Evolutionary conservation across 345 rosid species (phyloP).

Genomic region (Carallia brachiata): DNA sequence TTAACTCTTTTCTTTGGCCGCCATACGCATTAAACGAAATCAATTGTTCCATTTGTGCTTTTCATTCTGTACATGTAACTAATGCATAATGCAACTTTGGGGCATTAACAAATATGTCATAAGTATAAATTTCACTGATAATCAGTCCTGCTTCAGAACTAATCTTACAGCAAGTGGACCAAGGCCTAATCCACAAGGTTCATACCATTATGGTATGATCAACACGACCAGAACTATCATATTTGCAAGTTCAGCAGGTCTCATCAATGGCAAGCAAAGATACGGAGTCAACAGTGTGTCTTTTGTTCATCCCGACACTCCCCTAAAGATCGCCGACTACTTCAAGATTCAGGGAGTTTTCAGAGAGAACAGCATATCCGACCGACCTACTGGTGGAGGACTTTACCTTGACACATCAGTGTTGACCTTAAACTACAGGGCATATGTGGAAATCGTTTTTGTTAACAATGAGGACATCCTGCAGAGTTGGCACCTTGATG

Average conservation of each 20-base stretch:
- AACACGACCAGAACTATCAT: conserved; percentile 67
- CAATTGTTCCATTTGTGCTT: too few relatives aligned
- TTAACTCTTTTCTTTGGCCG: too few relatives aligned
- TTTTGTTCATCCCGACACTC: conserved; percentile 67
- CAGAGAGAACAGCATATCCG: conserved; percentile 66
- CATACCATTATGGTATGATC: conserved; percentile 90
- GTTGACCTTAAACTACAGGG: conserved; percentile 63
- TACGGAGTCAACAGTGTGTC: conserved; percentile 79
- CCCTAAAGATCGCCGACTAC: conserved; percentile 85
- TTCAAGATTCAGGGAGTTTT: conserved; percentile 86
- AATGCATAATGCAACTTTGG: too few relatives aligned
- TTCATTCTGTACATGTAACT: too few relatives aligned
- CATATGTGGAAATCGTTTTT: conserved; percentile 78
- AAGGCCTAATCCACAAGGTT: conserved; percentile 96
- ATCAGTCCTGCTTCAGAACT: conserved; percentile 46
- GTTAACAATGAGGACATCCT: conserved; percentile 73
- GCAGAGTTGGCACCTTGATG: conserved; percentile 87
- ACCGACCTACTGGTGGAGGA: conserved; percentile 56
- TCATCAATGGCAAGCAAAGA: conserved; percentile 81
- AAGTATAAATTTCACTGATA: background rate
- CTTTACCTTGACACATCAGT: conserved; percentile 74
- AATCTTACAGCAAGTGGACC: conserved; percentile 96
- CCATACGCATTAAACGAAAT: too few relatives aligned
- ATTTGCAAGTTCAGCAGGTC: conserved; percentile 70
- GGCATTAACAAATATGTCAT: too few relatives aligned